Evolutionary conservation across 2,329 filamentous ascomycete species (phyloP), one percentile per base, ranked within the genome.

Genomic region (Moelleriella libera): DNA sequence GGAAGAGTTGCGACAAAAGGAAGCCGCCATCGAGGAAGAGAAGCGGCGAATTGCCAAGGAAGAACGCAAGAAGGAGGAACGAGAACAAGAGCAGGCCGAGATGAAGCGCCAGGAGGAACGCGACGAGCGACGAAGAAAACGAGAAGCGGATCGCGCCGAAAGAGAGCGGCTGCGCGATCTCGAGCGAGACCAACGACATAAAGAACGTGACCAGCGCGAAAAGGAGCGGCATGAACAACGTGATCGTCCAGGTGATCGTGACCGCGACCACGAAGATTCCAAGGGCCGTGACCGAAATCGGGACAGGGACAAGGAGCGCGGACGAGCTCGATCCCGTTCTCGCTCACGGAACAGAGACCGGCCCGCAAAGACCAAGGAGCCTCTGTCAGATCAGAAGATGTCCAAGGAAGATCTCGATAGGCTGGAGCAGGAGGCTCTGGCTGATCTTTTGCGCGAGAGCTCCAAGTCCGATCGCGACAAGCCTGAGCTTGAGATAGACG

Each of bases 21-120:
- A 82, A 52, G 70, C 70, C 21, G 75, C 77, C 47, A 75, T 78
- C 34, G 73, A 82, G 48, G 80, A 76, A 57, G 76, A 82, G 60
- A 79, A 79, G 57, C 69, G 69, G 30, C 71, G 74, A 47, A 75
- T 79, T 42, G 74, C 75, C 41, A 68, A 68, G 30, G 74, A 81
- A 58, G 72, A 76, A 63, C 73, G 72, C 37, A 72, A 71, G 55
- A 67, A 66, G 47, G 63, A 67, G 31, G 71, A 74, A 49, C 67
- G 64, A 30, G 71, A 73, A 52, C 63, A 66, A 4, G 71, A 74
- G 48, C 67, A 70, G 44, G 71, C 70, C 6, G 72, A 75, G 50
- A 56, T 66, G 5, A 72, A 72, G 52, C 67, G 72, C 6, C 69
- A 72, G 49, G 69, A 68, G 48, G 72, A 75, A 51, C 62, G 71